A percentile compares a stretch with the other conserved stretches of the same genome.
These are phyloP conservation scores for Geotrichum histeridarum DNA, from an alignment of 1,139 yeast genomes.

Conservation along the genomic window DNA sequence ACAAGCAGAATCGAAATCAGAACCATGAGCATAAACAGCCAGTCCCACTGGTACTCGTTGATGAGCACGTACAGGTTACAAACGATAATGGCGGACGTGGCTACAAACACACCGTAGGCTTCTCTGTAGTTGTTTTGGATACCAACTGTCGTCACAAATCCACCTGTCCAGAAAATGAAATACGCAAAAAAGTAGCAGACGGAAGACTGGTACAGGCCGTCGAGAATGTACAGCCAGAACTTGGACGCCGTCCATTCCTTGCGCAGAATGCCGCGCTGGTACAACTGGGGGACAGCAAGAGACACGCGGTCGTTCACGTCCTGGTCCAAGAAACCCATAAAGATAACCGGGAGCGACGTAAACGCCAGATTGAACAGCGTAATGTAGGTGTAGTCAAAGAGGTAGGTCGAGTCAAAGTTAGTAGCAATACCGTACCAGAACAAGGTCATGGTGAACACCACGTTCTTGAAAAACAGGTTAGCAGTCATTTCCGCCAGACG, in stretches of 20 bases:
- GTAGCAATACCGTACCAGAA: conserved; percentile 90
- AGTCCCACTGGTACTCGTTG: conserved; percentile 93
- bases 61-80: conserved; percentile 74
- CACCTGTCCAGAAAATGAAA: conserved; percentile 52
- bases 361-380: conserved; percentile 92
- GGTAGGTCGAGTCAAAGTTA: conserved; percentile 85
- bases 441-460: conserved; percentile 76
- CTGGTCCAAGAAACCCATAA: conserved; percentile 87
- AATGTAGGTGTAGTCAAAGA: conserved; percentile 86
- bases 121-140: conserved; percentile 72
- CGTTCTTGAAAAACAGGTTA: conserved; percentile 85
- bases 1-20: conserved; percentile 61
- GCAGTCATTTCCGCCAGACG: conserved; percentile 93
- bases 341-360: conserved; percentile 88
- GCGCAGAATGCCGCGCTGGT: conserved; percentile 77
- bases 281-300: conserved; percentile 82
- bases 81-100: conserved; percentile 70
- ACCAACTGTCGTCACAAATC: conserved; percentile 60
- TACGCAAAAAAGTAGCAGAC: conserved; percentile 87
- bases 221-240: conserved; percentile 79
- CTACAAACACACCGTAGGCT: conserved; percentile 76
- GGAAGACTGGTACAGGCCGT: conserved; percentile 83
- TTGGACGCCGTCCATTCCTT: conserved; percentile 74
- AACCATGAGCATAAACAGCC: conserved; percentile 64
- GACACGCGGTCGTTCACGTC: conserved; percentile 83